Evolutionary conservation across 306 rosid genomes (phyloP).

Genomic region (Dalbergia oliveri): DNA sequence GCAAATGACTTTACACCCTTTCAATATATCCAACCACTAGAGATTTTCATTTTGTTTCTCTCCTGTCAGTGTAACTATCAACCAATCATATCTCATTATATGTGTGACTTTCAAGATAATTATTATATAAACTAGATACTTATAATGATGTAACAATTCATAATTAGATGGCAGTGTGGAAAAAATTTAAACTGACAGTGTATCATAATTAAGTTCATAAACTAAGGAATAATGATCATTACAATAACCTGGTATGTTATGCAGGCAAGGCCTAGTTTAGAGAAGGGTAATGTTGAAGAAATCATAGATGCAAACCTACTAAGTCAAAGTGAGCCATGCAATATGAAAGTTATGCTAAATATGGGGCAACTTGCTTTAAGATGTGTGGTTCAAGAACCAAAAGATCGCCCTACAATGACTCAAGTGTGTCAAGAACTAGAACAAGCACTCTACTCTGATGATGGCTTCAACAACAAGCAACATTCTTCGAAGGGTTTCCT

Average conservation of each 20-base stretch:
- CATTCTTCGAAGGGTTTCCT: conserved; percentile 38
- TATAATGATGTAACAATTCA: too few relatives aligned
- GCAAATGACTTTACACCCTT: neutral
- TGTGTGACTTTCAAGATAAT: too few relatives aligned
- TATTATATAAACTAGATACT: too few relatives aligned
- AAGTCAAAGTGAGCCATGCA: conserved; percentile 63
- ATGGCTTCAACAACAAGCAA: conserved; percentile 50
- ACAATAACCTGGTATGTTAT: conserved; percentile 19
- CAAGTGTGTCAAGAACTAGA: conserved; percentile 73
- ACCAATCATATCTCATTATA: too few relatives aligned
- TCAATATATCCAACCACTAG: neutral
- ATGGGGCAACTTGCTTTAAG: conserved; percentile 78
- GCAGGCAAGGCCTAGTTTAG: conserved; percentile 87
- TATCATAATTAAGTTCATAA: too few relatives aligned
- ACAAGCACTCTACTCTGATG: conserved; percentile 58
- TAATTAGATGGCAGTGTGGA: too few relatives aligned
- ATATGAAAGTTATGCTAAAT: conserved; percentile 70
- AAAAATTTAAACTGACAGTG: too few relatives aligned
- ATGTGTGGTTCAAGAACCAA: conserved; percentile 73
- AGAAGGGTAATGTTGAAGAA: conserved; percentile 68
- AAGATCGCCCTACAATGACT: conserved; percentile 80
- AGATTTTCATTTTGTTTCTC: neutral
- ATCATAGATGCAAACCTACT: conserved; percentile 77
- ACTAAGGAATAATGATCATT: too few relatives aligned
- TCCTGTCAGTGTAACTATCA: too few relatives aligned